Conservation (phyloP, 352 stramenopile genomes). For the Phytophthora kernoviae region DNA sequence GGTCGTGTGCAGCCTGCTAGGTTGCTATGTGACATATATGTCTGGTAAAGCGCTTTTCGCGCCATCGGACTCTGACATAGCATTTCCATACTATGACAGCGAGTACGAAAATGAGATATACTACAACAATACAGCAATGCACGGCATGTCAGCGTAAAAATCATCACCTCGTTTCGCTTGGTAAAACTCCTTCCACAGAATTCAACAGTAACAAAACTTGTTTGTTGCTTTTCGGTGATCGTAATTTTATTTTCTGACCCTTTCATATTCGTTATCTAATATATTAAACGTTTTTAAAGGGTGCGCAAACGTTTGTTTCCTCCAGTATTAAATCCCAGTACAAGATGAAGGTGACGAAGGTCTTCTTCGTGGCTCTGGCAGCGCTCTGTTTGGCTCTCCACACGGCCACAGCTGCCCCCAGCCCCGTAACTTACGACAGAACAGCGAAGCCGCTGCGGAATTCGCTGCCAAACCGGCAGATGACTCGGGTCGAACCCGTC, state of each 20-base stretch:
- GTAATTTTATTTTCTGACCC: slow-evolving; percentile 1
- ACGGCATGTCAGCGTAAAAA: too few relatives aligned
- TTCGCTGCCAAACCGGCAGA: slow-evolving; percentile 7
- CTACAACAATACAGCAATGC: not conserved
- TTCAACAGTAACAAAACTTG: too few relatives aligned
- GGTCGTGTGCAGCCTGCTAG: not conserved
- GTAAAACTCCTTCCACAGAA: too few relatives aligned
- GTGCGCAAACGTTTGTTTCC: too few relatives aligned
- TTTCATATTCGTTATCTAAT: not conserved
- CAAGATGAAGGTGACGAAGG: slow-evolving; percentile 27
- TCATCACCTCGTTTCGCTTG: too few relatives aligned
- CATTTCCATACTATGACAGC: not conserved
- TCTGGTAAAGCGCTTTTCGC: not conserved
- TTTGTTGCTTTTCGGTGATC: slow-evolving; percentile 1
- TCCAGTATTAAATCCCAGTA: not conserved
- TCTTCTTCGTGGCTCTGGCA: slow-evolving; percentile 14
- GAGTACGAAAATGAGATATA: not conserved
- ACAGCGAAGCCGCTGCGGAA: slow-evolving; percentile 6
- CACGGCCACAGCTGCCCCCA: not conserved
- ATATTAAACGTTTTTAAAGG: too few relatives aligned
- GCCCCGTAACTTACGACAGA: slow-evolving; percentile 17
- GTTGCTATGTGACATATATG: slow-evolving; percentile 1
- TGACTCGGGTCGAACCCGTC: not conserved
- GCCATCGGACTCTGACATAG: not conserved
- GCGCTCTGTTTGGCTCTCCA: slow-evolving; percentile 20